Conservation (phyloP, 2,329 filamentous ascomycete species). For the Dothidotthia symphoricarpi region DNA sequence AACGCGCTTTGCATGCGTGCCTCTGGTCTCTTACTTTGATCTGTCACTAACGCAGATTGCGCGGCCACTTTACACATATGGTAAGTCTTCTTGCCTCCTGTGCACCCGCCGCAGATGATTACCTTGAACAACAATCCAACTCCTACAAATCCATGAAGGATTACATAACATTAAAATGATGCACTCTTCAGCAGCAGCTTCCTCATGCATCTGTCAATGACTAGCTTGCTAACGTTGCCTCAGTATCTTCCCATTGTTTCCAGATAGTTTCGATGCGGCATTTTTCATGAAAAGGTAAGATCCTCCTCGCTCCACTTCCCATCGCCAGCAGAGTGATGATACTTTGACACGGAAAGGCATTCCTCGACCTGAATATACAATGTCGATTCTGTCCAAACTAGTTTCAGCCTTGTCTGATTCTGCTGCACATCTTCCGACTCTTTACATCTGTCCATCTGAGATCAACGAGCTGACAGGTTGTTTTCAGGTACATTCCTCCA, state of each 20-base stretch:
- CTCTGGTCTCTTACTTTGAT: constrained; percentile 7
- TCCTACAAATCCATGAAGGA: constrained; percentile 58
- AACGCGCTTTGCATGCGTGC: constrained; percentile 18
- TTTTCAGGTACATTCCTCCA: constrained; percentile 34
- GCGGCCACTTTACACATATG: constrained; percentile 3
- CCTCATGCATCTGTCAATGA: neutral
- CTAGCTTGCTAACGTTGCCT: constrained; percentile 17
- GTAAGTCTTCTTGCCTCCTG: constrained; percentile 16
- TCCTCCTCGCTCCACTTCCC: constrained; percentile 7
- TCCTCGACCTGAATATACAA: constrained; percentile 64
- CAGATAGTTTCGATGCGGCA: neutral
- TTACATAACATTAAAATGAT: constrained; percentile 56
- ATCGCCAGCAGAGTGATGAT: constrained; percentile 56
- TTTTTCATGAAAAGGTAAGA: constrained; percentile 44
- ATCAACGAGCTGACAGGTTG: constrained; percentile 27
- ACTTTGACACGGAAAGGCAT: constrained; percentile 65
- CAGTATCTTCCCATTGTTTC: constrained; percentile 7
- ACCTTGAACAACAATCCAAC: constrained; percentile 54
- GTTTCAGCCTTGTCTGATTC: constrained; percentile 70
- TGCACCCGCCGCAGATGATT: constrained; percentile 44
- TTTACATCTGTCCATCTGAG: constrained; percentile 10
- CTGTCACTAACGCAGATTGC: constrained; percentile 13
- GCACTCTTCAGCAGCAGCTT: constrained; percentile 20
- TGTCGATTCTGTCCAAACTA: constrained; percentile 64
- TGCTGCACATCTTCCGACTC: constrained; percentile 16